A percentile compares a stretch with the other conserved stretches of the same genome.
phyloP scores from a whole-genome alignment of 345 rosid genomes.

The Syzygium jambos region DNA sequence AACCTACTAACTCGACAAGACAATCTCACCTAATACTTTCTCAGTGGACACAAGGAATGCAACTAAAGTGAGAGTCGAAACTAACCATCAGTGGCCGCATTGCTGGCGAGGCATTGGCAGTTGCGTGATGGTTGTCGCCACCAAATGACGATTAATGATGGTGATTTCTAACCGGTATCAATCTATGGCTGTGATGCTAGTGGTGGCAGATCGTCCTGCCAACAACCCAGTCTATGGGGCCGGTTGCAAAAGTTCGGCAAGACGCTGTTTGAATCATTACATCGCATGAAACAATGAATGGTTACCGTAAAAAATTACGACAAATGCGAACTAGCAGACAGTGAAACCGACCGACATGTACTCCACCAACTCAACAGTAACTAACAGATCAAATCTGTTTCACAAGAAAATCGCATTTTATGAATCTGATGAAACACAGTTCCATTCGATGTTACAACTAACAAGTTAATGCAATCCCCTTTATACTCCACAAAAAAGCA shows the following conservation, averaged over 20 bases:
- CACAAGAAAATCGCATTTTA: not conserved
- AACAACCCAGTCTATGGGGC: accelerated
- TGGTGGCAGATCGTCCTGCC: not conserved
- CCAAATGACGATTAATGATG: not conserved
- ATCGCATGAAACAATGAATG: not conserved
- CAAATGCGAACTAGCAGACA: not conserved
- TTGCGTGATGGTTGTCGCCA: not conserved
- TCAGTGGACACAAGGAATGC: accelerated
- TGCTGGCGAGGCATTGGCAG: not conserved
- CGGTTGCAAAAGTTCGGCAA: accelerated
- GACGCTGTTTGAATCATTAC: not conserved
- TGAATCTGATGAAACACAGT: not conserved
- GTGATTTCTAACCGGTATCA: accelerated
- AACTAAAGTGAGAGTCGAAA: accelerated
- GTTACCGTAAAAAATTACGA: accelerated
- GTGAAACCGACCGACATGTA: accelerated
- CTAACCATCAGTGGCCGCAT: not conserved
- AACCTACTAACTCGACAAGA: too few species aligned
- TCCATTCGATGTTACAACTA: not conserved
- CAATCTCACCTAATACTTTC: not conserved
- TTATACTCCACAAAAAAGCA: accelerated
- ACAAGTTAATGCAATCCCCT: not conserved
- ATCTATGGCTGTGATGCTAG: accelerated
- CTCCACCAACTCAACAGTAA: accelerated
- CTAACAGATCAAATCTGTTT: accelerated